phyloP scores from a whole-genome alignment of 2,329 filamentous ascomycete genomes.

The Colletotrichum viniferum region DNA sequence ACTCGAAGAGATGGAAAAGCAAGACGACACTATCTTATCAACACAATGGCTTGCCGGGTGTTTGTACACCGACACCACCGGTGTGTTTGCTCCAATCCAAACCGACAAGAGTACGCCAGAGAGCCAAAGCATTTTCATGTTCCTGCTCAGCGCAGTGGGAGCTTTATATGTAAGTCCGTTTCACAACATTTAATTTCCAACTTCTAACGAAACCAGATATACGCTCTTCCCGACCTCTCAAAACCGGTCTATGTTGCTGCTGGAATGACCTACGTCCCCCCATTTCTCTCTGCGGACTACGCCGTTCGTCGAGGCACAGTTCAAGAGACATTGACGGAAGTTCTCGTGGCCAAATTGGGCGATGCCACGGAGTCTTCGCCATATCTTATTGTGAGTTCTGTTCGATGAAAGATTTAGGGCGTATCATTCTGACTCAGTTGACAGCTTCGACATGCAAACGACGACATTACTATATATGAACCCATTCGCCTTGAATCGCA shows the following conservation, averaged over 20 bases:
- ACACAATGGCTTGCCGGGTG: slow-evolving; percentile 85
- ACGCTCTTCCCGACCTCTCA: slow-evolving; percentile 74
- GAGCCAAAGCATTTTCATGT: slow-evolving; percentile 68
- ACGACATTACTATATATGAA: slow-evolving; percentile 88
- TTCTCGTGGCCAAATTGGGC: slow-evolving; percentile 84
- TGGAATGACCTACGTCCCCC: slow-evolving; percentile 78
- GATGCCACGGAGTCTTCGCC: slow-evolving; percentile 73
- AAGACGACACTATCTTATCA: slow-evolving; percentile 57
- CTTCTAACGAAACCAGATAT: slow-evolving; percentile 60
- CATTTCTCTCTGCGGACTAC: slow-evolving; percentile 75
- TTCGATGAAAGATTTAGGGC: not conserved
- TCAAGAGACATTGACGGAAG: slow-evolving; percentile 77
- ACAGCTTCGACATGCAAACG: slow-evolving; percentile 76
- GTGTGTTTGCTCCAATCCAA: slow-evolving; percentile 53
- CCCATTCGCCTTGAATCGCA: slow-evolving; percentile 64
- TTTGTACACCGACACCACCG: slow-evolving; percentile 73
- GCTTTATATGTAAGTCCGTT: slow-evolving; percentile 69
- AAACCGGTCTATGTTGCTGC: slow-evolving; percentile 77
- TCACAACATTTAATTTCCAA: too few species aligned
- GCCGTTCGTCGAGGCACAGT: slow-evolving; percentile 71
- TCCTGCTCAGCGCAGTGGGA: slow-evolving; percentile 77
- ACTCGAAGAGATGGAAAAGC: slow-evolving; percentile 78
- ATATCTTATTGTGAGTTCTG: slow-evolving; percentile 75
- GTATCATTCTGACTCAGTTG: not conserved
- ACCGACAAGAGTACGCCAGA: slow-evolving; percentile 43